These are phyloP conservation scores for Saprolegnia parasitica DNA, from an alignment of 352 stramenopile species.

Conservation along the genomic window DNA sequence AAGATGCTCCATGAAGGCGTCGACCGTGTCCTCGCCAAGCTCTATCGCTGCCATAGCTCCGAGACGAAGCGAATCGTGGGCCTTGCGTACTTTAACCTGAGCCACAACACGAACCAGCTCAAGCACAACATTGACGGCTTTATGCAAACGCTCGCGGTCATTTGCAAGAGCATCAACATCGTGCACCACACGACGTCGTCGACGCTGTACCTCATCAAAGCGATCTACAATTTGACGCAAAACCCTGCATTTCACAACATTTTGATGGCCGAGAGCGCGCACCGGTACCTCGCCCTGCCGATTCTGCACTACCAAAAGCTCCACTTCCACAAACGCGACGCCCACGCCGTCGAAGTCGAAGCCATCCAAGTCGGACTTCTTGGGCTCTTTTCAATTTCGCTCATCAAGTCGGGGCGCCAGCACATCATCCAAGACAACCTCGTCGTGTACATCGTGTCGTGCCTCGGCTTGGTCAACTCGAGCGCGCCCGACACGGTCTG, in stretches of 20 bases:
- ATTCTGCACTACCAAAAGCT: constrained; percentile 11
- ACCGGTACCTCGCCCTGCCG: constrained; percentile 50
- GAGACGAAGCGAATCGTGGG: constrained; percentile 72
- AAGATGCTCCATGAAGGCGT: constrained; percentile 63
- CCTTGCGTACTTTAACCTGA: constrained; percentile 66
- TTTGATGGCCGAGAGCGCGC: constrained; percentile 60
- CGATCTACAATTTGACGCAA: constrained; percentile 63
- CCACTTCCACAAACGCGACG: constrained; percentile 1
- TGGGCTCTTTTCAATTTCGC: constrained; percentile 17
- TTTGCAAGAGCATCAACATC: constrained; percentile 21
- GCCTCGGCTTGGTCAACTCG: neutral
- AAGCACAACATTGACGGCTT: constrained; percentile 66
- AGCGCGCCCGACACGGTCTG: constrained; percentile 12
- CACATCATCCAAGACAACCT: constrained; percentile 26
- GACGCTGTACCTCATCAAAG: constrained; percentile 54
- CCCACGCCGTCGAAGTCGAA: constrained; percentile 1
- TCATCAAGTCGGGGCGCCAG: constrained; percentile 10
- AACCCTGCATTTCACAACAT: constrained; percentile 49
- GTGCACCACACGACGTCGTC: constrained; percentile 22
- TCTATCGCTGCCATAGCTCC: constrained; percentile 40
- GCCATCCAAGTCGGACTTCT: constrained; percentile 17
- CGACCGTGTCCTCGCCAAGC: constrained; percentile 48
- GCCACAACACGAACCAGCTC: constrained; percentile 46
- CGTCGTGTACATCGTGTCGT: constrained; percentile 8
- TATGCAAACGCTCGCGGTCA: constrained; percentile 36